Percentiles rank a stretch among this genome's conserved stretches.
Conservation (phyloP, 164 flowering plant species). For the Sedum album region DNA sequence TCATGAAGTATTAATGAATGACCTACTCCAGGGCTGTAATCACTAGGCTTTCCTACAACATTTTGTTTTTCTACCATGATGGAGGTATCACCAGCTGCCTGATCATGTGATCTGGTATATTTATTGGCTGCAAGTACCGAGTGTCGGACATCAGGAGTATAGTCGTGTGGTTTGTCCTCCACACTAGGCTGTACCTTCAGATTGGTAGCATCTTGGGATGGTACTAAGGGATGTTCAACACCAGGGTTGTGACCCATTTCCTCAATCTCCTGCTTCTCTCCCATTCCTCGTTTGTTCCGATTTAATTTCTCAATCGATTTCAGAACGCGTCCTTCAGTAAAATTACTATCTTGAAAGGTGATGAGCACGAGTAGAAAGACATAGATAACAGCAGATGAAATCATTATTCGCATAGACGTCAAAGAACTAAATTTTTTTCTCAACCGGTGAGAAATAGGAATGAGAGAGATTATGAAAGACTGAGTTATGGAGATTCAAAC, state of each 20-base stretch:
- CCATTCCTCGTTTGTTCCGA: background rate
- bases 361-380: slow-evolving; percentile 16
- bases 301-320: slow-evolving; percentile 9
- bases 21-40: slow-evolving; percentile 14
- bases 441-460: background rate
- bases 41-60: slow-evolving; percentile 1
- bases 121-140: background rate
- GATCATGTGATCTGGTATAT: background rate
- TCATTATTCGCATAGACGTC: slow-evolving; percentile 10
- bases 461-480: background rate
- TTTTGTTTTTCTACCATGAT: background rate
- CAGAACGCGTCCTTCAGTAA: slow-evolving; percentile 19
- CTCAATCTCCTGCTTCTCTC: background rate
- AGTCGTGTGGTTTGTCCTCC: slow-evolving; percentile 6
- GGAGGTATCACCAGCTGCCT: slow-evolving; percentile 1
- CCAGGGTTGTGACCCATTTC: slow-evolving; percentile 6
- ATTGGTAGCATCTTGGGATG: slow-evolving; percentile 2
- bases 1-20: slow-evolving; percentile 8
- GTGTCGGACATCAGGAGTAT: slow-evolving; percentile 5
- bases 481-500: background rate
- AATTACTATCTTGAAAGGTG: slow-evolving; percentile 10
- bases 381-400: background rate
- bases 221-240: background rate
- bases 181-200: background rate
- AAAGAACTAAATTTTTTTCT: background rate